These are phyloP conservation scores for Chondrostereum purpureum DNA, from an alignment of 1,284 basidiomycete genomes.

Conservation along the genomic window DNA sequence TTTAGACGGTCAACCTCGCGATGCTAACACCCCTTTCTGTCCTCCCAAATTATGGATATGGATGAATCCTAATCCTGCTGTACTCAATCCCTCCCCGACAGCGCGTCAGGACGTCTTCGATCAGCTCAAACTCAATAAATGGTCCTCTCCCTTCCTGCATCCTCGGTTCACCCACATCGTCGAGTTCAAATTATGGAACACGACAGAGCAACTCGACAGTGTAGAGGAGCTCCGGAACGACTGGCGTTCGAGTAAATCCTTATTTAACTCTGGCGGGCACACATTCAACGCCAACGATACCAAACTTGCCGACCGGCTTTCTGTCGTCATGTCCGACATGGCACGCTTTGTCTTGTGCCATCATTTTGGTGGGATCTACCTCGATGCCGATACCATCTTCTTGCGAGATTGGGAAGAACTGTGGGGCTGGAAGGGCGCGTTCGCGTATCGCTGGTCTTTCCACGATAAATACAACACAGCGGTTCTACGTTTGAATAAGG, in stretches of 20 bases:
- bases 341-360: conserved; percentile 75
- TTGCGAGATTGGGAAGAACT: conserved; percentile 76
- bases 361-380: conserved; percentile 76
- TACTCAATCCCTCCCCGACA: conserved; percentile 58
- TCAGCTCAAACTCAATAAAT: conserved; percentile 58
- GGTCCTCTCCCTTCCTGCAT: conserved; percentile 73
- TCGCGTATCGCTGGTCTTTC: conserved; percentile 74
- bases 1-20: conserved; percentile 46
- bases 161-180: conserved; percentile 67
- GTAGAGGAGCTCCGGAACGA: conserved; percentile 65
- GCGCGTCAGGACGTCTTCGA: conserved; percentile 59
- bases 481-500: conserved; percentile 67
- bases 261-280: conserved; percentile 60
- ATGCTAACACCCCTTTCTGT: conserved; percentile 35
- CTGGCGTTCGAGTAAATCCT: conserved; percentile 55
- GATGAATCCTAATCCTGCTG: conserved; percentile 68
- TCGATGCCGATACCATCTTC: conserved; percentile 76
- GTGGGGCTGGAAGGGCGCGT: conserved; percentile 77
- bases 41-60: conserved; percentile 76
- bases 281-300: conserved; percentile 41
- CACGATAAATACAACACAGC: conserved; percentile 76
- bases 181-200: conserved; percentile 79
- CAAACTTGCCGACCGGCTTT: conserved; percentile 62
- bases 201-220: conserved; percentile 73
- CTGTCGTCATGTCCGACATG: conserved; percentile 76